These are phyloP conservation scores for Fermentozyma sake DNA, from an alignment of 1,139 yeast genomes.

Conservation along the genomic window DNA sequence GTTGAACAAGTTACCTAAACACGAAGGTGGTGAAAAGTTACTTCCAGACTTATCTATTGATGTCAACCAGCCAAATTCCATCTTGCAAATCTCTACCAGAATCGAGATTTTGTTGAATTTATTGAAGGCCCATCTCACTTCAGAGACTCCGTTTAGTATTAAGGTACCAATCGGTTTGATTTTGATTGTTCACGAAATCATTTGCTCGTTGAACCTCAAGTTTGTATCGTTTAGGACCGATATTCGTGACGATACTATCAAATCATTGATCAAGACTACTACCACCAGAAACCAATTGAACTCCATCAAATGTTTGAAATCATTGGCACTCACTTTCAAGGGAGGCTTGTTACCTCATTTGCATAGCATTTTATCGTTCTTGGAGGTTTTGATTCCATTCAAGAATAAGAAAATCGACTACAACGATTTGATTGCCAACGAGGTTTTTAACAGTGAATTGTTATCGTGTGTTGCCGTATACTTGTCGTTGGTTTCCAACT, in stretches of 20 bases:
- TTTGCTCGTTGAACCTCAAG: constrained; percentile 50
- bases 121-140: constrained; percentile 39
- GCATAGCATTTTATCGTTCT: constrained; percentile 40
- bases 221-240: constrained; percentile 56
- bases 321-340: constrained; percentile 35
- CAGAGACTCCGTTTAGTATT: constrained; percentile 45
- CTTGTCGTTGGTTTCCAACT: constrained; percentile 27
- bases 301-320: constrained; percentile 39
- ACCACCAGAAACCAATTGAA: constrained; percentile 40
- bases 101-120: constrained; percentile 42
- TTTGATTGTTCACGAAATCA: constrained; percentile 44
- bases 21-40: constrained; percentile 17
- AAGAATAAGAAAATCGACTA: constrained; percentile 33
- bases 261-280: constrained; percentile 36
- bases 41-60: constrained; percentile 54
- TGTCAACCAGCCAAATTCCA: constrained; percentile 47
- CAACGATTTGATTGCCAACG: constrained; percentile 26
- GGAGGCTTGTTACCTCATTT: constrained; percentile 49
- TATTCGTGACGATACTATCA: constrained; percentile 47
- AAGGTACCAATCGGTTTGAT: constrained; percentile 56
- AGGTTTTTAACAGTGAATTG: constrained; percentile 24
- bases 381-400: constrained; percentile 54
- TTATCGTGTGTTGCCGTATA: constrained; percentile 25
- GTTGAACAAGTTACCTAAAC: constrained; percentile 29
- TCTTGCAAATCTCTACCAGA: constrained; percentile 49